Percentiles rank a stretch among this genome's conserved stretches.
These are phyloP conservation scores for Cucumis cinereus DNA, from an alignment of 306 rosid species.

Conservation along the genomic window DNA sequence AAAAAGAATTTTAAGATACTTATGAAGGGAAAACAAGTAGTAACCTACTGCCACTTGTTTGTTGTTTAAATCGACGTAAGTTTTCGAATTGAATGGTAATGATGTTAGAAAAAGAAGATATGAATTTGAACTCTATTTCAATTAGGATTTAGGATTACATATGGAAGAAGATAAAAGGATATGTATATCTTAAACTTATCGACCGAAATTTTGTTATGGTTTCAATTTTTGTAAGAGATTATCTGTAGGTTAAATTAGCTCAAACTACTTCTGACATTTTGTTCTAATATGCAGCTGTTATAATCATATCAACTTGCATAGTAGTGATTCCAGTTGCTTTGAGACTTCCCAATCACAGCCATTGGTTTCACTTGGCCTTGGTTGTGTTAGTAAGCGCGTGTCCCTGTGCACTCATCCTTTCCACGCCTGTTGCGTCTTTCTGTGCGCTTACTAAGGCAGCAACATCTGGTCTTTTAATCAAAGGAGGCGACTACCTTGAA, in stretches of 20 bases:
- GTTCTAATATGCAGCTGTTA: constrained; percentile 42
- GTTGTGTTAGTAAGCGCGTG: constrained; percentile 91
- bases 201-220: too few relatives aligned
- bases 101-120: background rate
- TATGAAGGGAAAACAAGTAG: background rate
- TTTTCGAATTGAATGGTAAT: background rate
- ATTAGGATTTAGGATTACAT: too few relatives aligned
- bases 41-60: background rate
- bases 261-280: background rate
- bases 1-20: background rate
- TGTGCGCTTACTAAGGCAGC: constrained; percentile 94
- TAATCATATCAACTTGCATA: constrained; percentile 35
- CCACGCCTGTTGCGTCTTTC: constrained; percentile 91
- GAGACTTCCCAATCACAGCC: constrained; percentile 25
- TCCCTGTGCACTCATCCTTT: constrained; percentile 85
- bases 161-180: too few relatives aligned
- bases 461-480: constrained; percentile 73
- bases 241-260: background rate
- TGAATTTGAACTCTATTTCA: background rate
- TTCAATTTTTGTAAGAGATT: too few relatives aligned
- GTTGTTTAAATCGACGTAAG: background rate
- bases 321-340: constrained; percentile 50
- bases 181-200: too few relatives aligned
- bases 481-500: constrained; percentile 85
- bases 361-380: constrained; percentile 80